Percentiles rank a stretch among this genome's conserved stretches.
These are phyloP conservation scores for Cyberlindnera euphorbiae DNA, from an alignment of 805 yeast genomes.

Conservation along the genomic window DNA sequence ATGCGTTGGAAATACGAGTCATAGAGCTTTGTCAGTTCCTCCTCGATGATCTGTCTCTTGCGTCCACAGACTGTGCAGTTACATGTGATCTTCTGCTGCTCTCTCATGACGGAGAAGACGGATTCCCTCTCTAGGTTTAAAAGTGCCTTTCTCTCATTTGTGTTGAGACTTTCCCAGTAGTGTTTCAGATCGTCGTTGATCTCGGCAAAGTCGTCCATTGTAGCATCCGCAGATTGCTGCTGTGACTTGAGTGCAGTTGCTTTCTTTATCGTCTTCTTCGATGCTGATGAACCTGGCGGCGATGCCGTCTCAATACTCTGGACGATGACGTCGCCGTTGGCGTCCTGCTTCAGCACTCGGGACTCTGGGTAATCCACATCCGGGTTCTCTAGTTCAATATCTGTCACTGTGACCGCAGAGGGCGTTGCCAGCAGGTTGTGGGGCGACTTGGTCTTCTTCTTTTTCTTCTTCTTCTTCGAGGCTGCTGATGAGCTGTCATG, in stretches of 20 bases:
- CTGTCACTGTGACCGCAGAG: conserved; percentile 10
- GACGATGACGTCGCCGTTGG: conserved; percentile 75
- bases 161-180: conserved; percentile 61
- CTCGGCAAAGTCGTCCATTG: conserved; percentile 1
- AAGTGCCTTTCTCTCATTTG: conserved; percentile 56
- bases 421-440: background rate
- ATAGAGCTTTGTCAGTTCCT: conserved; percentile 70
- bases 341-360: conserved; percentile 62
- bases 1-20: conserved; percentile 53
- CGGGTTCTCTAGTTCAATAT: conserved; percentile 42
- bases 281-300: background rate
- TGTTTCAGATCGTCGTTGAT: conserved; percentile 27
- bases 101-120: conserved; percentile 58
- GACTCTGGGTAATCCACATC: conserved; percentile 67
- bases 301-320: conserved; percentile 36
- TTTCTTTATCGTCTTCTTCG: conserved; percentile 6
- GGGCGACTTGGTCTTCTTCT: conserved; percentile 27
- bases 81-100: conserved; percentile 54
- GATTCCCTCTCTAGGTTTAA: conserved; percentile 65
- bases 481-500: conserved; percentile 3
- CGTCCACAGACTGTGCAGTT: conserved; percentile 77
- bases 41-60: conserved; percentile 64
- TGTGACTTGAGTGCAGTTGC: conserved; percentile 22
- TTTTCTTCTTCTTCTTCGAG: conserved; percentile 28
- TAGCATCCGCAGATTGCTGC: too few species aligned